Percentiles rank a stretch among this genome's conserved stretches.
These are phyloP conservation scores for Candida tunisiensis DNA, from an alignment of 1,139 yeast species.

Conservation along the genomic window DNA sequence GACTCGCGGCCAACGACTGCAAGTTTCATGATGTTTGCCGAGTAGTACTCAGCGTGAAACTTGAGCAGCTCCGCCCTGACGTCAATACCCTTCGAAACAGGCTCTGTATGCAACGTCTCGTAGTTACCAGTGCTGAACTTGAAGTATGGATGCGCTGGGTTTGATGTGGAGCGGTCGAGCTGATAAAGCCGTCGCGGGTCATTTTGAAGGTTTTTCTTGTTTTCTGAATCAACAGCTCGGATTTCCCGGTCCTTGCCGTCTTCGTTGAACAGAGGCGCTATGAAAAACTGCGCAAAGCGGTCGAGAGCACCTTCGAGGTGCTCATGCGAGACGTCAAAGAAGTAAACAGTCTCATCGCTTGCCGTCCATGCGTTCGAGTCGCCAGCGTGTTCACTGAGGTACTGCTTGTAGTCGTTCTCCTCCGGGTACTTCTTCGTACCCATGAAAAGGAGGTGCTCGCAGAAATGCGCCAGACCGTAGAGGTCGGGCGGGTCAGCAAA, in stretches of 20 bases:
- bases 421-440: constrained; percentile 89
- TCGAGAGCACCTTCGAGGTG: constrained; percentile 78
- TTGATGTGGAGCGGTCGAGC: constrained; percentile 58
- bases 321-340: constrained; percentile 65
- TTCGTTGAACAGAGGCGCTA: constrained; percentile 64
- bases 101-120: constrained; percentile 40
- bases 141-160: constrained; percentile 51
- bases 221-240: constrained; percentile 89
- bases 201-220: constrained; percentile 81
- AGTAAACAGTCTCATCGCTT: constrained; percentile 79
- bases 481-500: constrained; percentile 59
- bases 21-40: constrained; percentile 72
- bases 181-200: constrained; percentile 85
- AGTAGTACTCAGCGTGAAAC: constrained; percentile 40
- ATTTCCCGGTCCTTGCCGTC: constrained; percentile 84
- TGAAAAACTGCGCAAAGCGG: constrained; percentile 84
- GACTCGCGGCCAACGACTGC: constrained; percentile 74
- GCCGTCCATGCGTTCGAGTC: constrained; percentile 76
- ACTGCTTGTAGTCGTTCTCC: constrained; percentile 78
- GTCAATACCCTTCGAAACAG: constrained; percentile 32
- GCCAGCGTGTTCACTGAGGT: constrained; percentile 55
- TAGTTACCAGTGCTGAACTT: constrained; percentile 64
- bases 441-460: constrained; percentile 91
- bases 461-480: constrained; percentile 90
- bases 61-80: constrained; percentile 54